Evolutionary conservation across 495 filamentous ascomycete species (phyloP).

Genomic region (Aspergillus carlsbadensis): DNA sequence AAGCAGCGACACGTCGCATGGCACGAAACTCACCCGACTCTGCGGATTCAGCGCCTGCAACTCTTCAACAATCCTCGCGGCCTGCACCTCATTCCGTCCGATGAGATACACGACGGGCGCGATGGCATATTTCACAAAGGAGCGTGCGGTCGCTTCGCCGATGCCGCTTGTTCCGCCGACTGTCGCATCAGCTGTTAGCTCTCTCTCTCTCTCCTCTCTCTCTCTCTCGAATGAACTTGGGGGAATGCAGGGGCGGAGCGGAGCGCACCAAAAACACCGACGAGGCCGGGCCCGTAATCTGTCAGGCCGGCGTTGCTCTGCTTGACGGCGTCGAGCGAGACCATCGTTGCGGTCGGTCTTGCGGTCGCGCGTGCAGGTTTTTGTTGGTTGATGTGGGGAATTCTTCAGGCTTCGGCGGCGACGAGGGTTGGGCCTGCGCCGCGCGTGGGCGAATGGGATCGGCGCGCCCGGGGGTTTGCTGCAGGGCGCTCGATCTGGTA

Average conservation of each 20-base stretch:
- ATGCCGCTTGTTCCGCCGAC: conserved; percentile 14
- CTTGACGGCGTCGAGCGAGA: background rate
- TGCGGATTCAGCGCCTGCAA: background rate
- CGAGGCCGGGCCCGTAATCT: conserved; percentile 1
- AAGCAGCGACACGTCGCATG: background rate
- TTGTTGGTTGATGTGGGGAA: background rate
- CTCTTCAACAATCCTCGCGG: background rate
- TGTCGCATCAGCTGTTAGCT: background rate
- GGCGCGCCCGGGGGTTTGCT: too few relatives aligned
- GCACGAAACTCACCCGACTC: background rate
- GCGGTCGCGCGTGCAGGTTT: background rate
- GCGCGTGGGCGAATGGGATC: too few relatives aligned
- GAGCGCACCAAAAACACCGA: conserved; percentile 4
- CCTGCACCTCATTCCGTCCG: background rate
- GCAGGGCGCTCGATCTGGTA: too few relatives aligned
- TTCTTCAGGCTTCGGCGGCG: background rate
- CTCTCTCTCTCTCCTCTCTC: too few relatives aligned
- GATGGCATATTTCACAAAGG: background rate
- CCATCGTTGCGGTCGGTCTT: background rate
- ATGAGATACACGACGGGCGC: background rate
- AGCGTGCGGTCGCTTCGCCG: background rate
- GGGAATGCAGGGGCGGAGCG: background rate
- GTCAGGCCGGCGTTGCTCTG: background rate
- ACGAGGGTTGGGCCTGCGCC: background rate
- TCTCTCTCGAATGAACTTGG: too few relatives aligned